These are phyloP conservation scores for Pseudocercospora ulei DNA, from an alignment of 2,329 filamentous ascomycete genomes.

Conservation along the genomic window DNA sequence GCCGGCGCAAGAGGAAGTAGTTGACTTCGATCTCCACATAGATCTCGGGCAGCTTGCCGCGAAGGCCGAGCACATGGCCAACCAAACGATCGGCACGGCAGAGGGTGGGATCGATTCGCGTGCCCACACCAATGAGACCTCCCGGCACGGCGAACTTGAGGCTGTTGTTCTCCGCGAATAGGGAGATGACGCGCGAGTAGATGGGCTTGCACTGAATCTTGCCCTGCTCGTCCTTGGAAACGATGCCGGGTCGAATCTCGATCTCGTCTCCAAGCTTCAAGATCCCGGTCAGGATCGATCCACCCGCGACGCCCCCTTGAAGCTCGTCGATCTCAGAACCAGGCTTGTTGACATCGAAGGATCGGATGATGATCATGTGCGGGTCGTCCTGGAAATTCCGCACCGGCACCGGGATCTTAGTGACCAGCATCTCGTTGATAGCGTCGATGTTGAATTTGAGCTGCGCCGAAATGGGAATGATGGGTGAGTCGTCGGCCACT, in stretches of 20 bases:
- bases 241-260: constrained; percentile 96
- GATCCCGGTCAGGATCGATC: constrained; percentile 90
- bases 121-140: constrained; percentile 96
- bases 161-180: constrained; percentile 97
- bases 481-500: constrained; percentile 84
- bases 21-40: constrained; percentile 98
- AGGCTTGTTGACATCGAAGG: constrained; percentile 99
- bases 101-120: constrained; percentile 90
- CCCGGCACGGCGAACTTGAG: constrained; percentile 97
- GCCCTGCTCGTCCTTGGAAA: constrained; percentile 86
- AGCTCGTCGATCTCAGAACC: constrained; percentile 97
- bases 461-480: constrained; percentile 95
- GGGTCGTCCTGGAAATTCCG: constrained; percentile 86
- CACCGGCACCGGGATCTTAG: constrained; percentile 82
- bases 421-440: constrained; percentile 90
- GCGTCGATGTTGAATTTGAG: constrained; percentile 99
- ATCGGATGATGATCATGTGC: constrained; percentile 98
- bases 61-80: constrained; percentile 91
- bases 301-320: constrained; percentile 97
- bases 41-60: constrained; percentile 86
- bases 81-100: constrained; percentile 98
- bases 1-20: constrained; percentile 91
- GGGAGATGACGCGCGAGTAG: constrained; percentile 84
- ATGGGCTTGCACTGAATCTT: constrained; percentile 95
- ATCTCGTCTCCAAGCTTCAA: constrained; percentile 96